Evolutionary conservation across 2,329 filamentous ascomycete species (phyloP).

Genomic region (Neoarthrinium moseri): DNA sequence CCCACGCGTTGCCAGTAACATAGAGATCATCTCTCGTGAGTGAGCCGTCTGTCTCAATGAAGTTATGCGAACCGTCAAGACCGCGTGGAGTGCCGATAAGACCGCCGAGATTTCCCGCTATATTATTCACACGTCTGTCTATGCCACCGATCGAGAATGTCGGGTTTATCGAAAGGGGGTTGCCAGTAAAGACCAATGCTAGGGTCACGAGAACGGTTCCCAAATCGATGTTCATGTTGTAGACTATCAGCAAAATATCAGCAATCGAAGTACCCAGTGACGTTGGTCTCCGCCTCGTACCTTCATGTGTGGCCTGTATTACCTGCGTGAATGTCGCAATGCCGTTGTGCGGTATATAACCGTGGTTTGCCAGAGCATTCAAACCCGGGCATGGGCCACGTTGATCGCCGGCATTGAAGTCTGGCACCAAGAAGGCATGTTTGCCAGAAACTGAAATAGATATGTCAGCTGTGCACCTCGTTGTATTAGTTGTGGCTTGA

Average conservation of each 20-base stretch:
- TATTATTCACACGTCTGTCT: conserved; percentile 32
- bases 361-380: conserved; percentile 12
- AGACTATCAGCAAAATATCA: too few species aligned
- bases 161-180: conserved; percentile 44
- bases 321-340: conserved; percentile 11
- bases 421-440: not conserved
- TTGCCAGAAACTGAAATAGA: not conserved
- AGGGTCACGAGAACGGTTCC: conserved; percentile 36
- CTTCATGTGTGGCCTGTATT: not conserved
- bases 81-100: conserved; percentile 42
- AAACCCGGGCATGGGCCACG: conserved; percentile 10
- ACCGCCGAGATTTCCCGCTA: conserved; percentile 38
- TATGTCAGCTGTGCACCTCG: too few species aligned
- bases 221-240: conserved; percentile 43
- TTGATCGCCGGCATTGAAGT: conserved; percentile 25
- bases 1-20: conserved; percentile 43
- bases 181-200: conserved; percentile 45
- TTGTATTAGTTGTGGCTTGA: too few species aligned
- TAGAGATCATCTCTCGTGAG: conserved; percentile 52
- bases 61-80: conserved; percentile 49
- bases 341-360: conserved; percentile 8
- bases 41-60: conserved; percentile 51
- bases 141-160: conserved; percentile 51
- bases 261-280: too few species aligned
- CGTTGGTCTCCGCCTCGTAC: not conserved